Conservation (phyloP, 257 asterid genomes). For the Vinca minor region DNA sequence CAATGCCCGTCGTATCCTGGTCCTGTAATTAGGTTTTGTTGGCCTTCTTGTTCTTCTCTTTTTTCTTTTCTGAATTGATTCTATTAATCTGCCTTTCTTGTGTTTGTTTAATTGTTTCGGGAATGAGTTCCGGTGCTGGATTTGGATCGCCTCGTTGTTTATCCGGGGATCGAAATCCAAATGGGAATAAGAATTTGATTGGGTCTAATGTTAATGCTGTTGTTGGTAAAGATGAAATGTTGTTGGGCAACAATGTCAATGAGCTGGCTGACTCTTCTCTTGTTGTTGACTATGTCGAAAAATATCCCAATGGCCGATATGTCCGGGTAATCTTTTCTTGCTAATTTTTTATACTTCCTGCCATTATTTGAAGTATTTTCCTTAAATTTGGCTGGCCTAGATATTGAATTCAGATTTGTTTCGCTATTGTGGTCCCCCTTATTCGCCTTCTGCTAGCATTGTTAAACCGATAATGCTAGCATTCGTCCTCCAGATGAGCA, state of each 20-base stretch:
- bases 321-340: constrained; percentile 41
- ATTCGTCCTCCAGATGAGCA: too few relatives aligned
- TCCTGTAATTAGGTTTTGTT: constrained; percentile 4
- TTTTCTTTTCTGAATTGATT: constrained; percentile 11
- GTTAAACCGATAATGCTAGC: too few relatives aligned
- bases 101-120: constrained; percentile 14
- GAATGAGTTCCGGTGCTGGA: constrained; percentile 38
- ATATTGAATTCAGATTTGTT: not conserved
- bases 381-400: not conserved
- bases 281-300: constrained; percentile 51
- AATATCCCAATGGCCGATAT: constrained; percentile 51
- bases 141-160: constrained; percentile 21
- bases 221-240: constrained; percentile 13
- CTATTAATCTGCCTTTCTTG: constrained; percentile 13
- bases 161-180: constrained; percentile 17
- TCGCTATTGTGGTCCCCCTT: not conserved
- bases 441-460: too few relatives aligned
- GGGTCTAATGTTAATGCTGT: constrained; percentile 20
- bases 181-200: constrained; percentile 14
- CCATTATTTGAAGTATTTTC: not conserved
- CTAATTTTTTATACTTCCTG: not conserved
- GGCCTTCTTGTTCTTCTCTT: constrained; percentile 1
- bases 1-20: too few relatives aligned
- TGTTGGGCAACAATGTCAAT: constrained; percentile 11
- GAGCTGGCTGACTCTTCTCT: constrained; percentile 23